phyloP scores from a whole-genome alignment of 2,329 filamentous ascomycete species.

The Juglanconis sp. region DNA sequence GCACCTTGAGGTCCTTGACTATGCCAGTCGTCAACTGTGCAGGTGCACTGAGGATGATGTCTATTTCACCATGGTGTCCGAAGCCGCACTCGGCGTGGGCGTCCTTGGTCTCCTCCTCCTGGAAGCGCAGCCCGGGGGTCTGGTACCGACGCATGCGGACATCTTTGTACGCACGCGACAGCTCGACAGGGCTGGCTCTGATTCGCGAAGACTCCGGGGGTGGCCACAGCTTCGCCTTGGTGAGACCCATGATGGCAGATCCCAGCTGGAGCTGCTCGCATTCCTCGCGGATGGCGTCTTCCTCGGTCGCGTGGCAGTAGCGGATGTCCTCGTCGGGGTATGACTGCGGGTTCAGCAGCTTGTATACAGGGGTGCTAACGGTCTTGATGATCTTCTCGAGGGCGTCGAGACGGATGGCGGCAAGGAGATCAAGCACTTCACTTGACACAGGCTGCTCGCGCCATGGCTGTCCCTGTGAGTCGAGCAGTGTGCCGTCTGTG shows the following conservation, averaged over 20 bases:
- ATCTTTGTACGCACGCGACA: constrained; percentile 63
- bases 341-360: constrained; percentile 17
- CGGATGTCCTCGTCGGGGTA: neutral
- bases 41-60: constrained; percentile 3
- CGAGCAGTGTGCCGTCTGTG: constrained; percentile 16
- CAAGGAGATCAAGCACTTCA: constrained; percentile 20
- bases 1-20: constrained; percentile 17
- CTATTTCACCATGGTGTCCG: constrained; percentile 17
- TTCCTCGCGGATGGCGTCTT: constrained; percentile 17
- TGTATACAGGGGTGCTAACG: constrained; percentile 13
- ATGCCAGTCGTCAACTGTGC: constrained; percentile 5
- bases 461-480: constrained; percentile 20
- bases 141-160: constrained; percentile 67
- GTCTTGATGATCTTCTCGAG: constrained; percentile 17
- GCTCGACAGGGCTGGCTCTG: constrained; percentile 15
- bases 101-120: constrained; percentile 14
- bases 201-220: constrained; percentile 16
- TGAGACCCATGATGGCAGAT: constrained; percentile 21
- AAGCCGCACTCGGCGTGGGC: constrained; percentile 22
- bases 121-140: constrained; percentile 15
- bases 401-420: constrained; percentile 10
- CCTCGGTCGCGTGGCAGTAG: constrained; percentile 20
- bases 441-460: constrained; percentile 15
- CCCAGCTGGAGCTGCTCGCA: constrained; percentile 24
- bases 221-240: constrained; percentile 17